phyloP scores from a whole-genome alignment of 768 basidiomycete species.

The Tephrocybe sp. region DNA sequence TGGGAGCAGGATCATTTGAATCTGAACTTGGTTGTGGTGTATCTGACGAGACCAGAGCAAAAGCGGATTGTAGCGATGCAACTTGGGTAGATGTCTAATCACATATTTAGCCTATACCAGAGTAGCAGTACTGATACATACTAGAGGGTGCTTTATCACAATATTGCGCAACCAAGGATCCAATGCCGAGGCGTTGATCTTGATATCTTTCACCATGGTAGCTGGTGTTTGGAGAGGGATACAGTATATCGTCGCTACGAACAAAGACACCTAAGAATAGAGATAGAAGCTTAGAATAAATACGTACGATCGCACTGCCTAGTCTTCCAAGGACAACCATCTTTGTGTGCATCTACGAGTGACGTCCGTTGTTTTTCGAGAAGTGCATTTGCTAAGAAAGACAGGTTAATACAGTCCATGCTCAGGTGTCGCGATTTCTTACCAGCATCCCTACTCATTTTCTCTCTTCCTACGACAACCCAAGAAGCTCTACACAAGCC shows the following conservation, averaged over 20 bases:
- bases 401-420: not conserved
- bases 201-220: slow-evolving; percentile 61
- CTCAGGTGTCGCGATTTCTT: slow-evolving; percentile 36
- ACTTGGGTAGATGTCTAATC: slow-evolving; percentile 57
- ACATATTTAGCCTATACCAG: not conserved
- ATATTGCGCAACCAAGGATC: slow-evolving; percentile 52
- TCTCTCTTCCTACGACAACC: slow-evolving; percentile 67
- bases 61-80: slow-evolving; percentile 44
- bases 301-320: slow-evolving; percentile 76
- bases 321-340: slow-evolving; percentile 81
- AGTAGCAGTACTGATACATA: slow-evolving; percentile 29
- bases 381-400: slow-evolving; percentile 55
- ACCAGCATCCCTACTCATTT: slow-evolving; percentile 79
- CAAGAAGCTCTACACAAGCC: slow-evolving; percentile 70
- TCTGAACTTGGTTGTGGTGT: slow-evolving; percentile 4
- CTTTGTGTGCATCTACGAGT: slow-evolving; percentile 71
- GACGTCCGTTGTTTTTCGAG: slow-evolving; percentile 70
- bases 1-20: not conserved
- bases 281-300: not conserved
- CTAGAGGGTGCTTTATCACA: slow-evolving; percentile 70
- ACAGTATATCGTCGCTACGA: slow-evolving; percentile 64
- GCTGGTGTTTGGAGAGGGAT: slow-evolving; percentile 68
- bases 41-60: slow-evolving; percentile 31
- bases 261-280: not conserved
- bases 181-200: slow-evolving; percentile 48